These are phyloP conservation scores for Paecilomyces niveus DNA, from an alignment of 2,329 filamentous ascomycete species.

Conservation along the genomic window DNA sequence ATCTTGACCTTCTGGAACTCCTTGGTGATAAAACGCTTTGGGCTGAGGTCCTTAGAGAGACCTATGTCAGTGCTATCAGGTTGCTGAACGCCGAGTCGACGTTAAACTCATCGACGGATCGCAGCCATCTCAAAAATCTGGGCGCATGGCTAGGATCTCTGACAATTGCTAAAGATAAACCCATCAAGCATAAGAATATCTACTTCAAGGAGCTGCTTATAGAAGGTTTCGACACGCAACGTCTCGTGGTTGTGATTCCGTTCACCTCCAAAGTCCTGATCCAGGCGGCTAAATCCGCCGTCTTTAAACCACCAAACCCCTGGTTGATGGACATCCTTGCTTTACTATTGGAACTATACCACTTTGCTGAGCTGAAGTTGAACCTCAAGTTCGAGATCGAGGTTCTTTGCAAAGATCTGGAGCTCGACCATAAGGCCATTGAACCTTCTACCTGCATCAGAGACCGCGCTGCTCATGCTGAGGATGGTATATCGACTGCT, in stretches of 20 bases:
- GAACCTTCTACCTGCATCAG: slow-evolving; percentile 82
- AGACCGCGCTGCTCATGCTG: slow-evolving; percentile 61
- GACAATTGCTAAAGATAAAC: slow-evolving; percentile 87
- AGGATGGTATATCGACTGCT: slow-evolving; percentile 46
- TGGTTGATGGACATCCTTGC: slow-evolving; percentile 97
- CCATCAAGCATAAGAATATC: slow-evolving; percentile 92
- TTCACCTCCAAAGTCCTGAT: slow-evolving; percentile 95
- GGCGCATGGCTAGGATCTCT: slow-evolving; percentile 89
- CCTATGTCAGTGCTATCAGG: slow-evolving; percentile 75
- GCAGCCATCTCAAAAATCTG: slow-evolving; percentile 85
- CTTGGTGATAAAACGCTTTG: slow-evolving; percentile 74
- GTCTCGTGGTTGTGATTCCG: slow-evolving; percentile 84
- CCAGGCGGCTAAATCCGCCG: slow-evolving; percentile 74
- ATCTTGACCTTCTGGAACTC: slow-evolving; percentile 78
- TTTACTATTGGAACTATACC: slow-evolving; percentile 86
- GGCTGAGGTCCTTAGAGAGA: slow-evolving; percentile 86
- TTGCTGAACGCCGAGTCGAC: slow-evolving; percentile 88
- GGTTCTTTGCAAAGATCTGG: slow-evolving; percentile 86
- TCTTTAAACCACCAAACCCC: slow-evolving; percentile 91
- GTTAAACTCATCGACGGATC: slow-evolving; percentile 74
- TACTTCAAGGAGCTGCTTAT: slow-evolving; percentile 94
- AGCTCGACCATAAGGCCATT: slow-evolving; percentile 85
- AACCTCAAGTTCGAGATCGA: slow-evolving; percentile 99
- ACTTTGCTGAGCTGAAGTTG: slow-evolving; percentile 85
- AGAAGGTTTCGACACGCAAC: slow-evolving; percentile 87